Percentiles rank a stretch among this genome's conserved stretches.
Conservation (phyloP, 1,139 yeast species). For the Debaryomyces subglobosus region DNA sequence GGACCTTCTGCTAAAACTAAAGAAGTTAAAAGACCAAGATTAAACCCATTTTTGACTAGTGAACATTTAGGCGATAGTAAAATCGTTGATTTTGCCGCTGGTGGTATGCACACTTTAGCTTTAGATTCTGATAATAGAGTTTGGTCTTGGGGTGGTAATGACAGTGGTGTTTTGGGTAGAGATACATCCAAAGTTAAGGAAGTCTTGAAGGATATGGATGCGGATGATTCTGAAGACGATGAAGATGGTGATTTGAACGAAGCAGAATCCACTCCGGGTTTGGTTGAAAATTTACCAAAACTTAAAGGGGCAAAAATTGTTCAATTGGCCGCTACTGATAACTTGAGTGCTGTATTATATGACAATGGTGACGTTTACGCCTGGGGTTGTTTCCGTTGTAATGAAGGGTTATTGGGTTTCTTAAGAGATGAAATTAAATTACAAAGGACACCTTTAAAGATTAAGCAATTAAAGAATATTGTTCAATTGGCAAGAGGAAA, state of each 20-base stretch:
- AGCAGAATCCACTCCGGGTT: constrained; percentile 83
- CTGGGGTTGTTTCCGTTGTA: constrained; percentile 96
- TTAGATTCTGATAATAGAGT: constrained; percentile 70
- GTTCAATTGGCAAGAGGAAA: constrained; percentile 93
- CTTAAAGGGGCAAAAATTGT: constrained; percentile 54
- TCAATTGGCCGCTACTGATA: constrained; percentile 92
- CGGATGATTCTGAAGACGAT: constrained; percentile 55
- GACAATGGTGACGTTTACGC: constrained; percentile 90
- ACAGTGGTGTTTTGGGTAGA: constrained; percentile 91
- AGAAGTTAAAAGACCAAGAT: constrained; percentile 92
- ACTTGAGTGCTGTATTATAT: constrained; percentile 77
- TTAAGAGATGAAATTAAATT: constrained; percentile 57
- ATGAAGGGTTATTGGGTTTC: constrained; percentile 89
- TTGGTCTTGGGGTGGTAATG: constrained; percentile 99
- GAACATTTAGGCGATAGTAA: constrained; percentile 54
- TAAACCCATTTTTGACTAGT: constrained; percentile 71
- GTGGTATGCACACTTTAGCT: constrained; percentile 94
- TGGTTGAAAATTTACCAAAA: constrained; percentile 69
- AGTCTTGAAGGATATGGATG: constrained; percentile 65
- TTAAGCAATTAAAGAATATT: constrained; percentile 64
- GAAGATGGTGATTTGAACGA: constrained; percentile 86
- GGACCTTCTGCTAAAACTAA: constrained; percentile 89
- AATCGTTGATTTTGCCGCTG: constrained; percentile 85
- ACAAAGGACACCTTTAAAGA: constrained; percentile 69
- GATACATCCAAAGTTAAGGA: constrained; percentile 69